Evolutionary conservation across 768 basidiomycete genomes (phyloP).

Genomic region (Punctularia strigosozonata): DNA sequence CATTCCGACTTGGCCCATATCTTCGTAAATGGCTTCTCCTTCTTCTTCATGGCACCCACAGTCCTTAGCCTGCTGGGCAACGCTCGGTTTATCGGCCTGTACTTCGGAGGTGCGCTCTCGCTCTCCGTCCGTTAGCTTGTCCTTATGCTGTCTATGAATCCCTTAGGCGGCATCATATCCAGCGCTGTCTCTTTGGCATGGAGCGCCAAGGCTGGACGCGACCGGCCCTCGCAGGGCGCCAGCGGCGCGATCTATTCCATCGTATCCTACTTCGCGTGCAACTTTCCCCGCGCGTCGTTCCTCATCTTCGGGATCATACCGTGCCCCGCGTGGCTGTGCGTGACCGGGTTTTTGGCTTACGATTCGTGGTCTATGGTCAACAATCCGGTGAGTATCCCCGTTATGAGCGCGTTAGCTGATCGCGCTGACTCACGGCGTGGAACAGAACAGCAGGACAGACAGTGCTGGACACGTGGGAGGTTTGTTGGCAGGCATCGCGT

Average conservation of each 20-base stretch:
- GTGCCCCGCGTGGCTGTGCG: constrained; percentile 67
- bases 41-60: constrained; percentile 62
- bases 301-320: constrained; percentile 68
- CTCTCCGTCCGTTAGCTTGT: neutral
- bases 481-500: constrained; percentile 46
- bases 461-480: constrained; percentile 64
- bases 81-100: constrained; percentile 56
- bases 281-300: constrained; percentile 55
- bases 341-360: constrained; percentile 53
- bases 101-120: constrained; percentile 48
- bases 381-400: constrained; percentile 18
- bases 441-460: constrained; percentile 41
- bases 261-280: constrained; percentile 62
- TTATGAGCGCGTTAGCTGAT: neutral
- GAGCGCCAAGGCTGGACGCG: constrained; percentile 23
- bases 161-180: constrained; percentile 48
- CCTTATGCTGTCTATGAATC: neutral
- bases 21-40: constrained; percentile 68
- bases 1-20: constrained; percentile 51
- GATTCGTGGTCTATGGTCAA: constrained; percentile 33
- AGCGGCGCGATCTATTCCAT: constrained; percentile 71
- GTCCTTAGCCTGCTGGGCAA: constrained; percentile 56
- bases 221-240: constrained; percentile 45
- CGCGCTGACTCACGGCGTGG: constrained; percentile 1
- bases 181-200: constrained; percentile 39